Base-by-base conservation (phyloP, 495 filamentous ascomycete genomes). In the Aspergillus panamensis region DNA sequence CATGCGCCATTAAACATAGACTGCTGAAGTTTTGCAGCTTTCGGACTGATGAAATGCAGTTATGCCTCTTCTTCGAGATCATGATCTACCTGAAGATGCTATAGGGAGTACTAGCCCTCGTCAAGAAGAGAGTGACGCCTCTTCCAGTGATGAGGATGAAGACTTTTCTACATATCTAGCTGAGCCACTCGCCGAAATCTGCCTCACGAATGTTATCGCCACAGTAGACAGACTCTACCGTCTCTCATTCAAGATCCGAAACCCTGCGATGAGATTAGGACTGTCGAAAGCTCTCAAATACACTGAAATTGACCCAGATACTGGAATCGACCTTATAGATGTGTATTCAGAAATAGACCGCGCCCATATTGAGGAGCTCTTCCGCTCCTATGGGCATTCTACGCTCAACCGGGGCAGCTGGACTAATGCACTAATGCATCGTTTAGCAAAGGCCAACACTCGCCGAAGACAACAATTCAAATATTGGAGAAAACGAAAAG, bases 231-330 rank as follows among this genome's bases (percentile, higher is more conserved):
- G 25, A n/a, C n/a, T 53, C 9, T 21, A 43, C 37, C 51, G 37
- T 13, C 35, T 53, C 17, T 6, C 51, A 1, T 53, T 53, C 10
- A 43, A 43, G 51, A 53, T 53, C 40, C 51, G 16, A 8, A 53
- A 53, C 10, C 51, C 33, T 6, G 37, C 33, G 0, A 40, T 53
- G 51, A 17, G 51, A 14, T 8, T 53, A 5, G 51, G 51, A 25
- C 8, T 31, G 13, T 50, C 47, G 3, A 50, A 50, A 14, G 20
- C 47, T 50, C 25, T 29, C 10, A 3, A 10, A 0, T 31, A 31
- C 30, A 3, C 3, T 0, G 47, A 50, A 17, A 12, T 31, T 8
- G 20, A 50, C 25, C 14, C 6, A 5, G 25, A 25, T 0, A 50
- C 47, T 10, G 21, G 21, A n/a, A 14, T 50, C 30, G 30, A 50